Base-by-base conservation (phyloP, 768 basidiomycete genomes). In the Tulasnella sp. region DNA sequence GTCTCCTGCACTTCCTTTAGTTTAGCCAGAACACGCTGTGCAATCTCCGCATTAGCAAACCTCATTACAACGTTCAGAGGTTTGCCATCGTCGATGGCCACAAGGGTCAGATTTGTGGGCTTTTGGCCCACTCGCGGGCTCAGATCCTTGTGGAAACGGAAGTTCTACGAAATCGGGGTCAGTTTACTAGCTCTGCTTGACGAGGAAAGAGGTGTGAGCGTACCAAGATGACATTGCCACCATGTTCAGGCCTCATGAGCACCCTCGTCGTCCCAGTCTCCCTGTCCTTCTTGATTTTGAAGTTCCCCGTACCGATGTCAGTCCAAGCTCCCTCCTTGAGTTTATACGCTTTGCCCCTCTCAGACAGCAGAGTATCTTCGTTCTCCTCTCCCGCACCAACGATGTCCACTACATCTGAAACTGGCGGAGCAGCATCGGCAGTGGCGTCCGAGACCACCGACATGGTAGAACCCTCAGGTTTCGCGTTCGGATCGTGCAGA, bases 301-400 rank as follows among this genome's bases (percentile, higher is more conserved):
- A 74, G 41, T 73, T 3, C 7, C 73, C 73, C 11, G 41, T 62
- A 34, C 73, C 73, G 12, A 62, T 52, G 22, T 72, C 44, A 1
- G 47, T 62, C 73, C 73, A 74, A 6, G 42, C 29, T 12, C 62
- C 62, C 5, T 74, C 73, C 37, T 74, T 74, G 26, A 74, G 62
- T 29, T 52, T 42, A 47, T 70, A 70, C 35, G 72, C 44, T 47
- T 64, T 74, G 8, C 37, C 29, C 47, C 73, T 39, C n/a, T 34
- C 70, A 11, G 29, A 62, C 17, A 37, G 22, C 14, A 44, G 22
- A n/a, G 71, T 67, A 14, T 52, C 62, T 36, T 74, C 73, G 47
- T 74, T 65, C 36, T 74, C 73, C 35, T 74, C 73, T 3, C 73
- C 73, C 40, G 74, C 73, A 1, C 73, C 73, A 17, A 47, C 70